phyloP scores from a whole-genome alignment of 345 rosid species.

The Rubroshorea leprosula region DNA sequence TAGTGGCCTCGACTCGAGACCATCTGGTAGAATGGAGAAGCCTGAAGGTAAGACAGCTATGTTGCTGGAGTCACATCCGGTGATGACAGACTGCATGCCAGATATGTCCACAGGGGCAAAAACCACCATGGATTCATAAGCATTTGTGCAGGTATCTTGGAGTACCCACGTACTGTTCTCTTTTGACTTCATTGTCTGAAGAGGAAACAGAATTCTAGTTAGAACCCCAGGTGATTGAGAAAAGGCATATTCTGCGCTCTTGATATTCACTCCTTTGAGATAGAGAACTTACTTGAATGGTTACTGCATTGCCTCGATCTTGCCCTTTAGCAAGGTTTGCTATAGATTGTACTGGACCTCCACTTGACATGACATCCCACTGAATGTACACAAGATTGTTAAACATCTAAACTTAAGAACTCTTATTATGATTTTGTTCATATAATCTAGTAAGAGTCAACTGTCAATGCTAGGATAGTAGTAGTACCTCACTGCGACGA shows the following conservation, averaged over 20 bases:
- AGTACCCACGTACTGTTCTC: slow-evolving; percentile 72
- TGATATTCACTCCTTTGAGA: too few species aligned
- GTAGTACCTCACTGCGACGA: slow-evolving; percentile 70
- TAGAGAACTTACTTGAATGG: slow-evolving; percentile 49
- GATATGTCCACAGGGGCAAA: slow-evolving; percentile 77
- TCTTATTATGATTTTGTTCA: background rate
- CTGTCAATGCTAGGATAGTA: too few species aligned
- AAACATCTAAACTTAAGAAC: background rate
- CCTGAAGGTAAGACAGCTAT: slow-evolving; percentile 80
- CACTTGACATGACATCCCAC: slow-evolving; percentile 89
- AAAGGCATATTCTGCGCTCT: background rate
- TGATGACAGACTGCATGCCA: slow-evolving; percentile 72
- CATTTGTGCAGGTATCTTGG: slow-evolving; percentile 82
- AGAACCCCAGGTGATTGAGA: background rate
- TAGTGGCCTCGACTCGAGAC: slow-evolving; percentile 76
- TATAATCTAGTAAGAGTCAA: too few species aligned
- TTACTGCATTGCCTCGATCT: slow-evolving; percentile 89
- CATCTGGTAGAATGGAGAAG: slow-evolving; percentile 88
- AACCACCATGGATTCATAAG: slow-evolving; percentile 79
- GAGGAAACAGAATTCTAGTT: background rate
- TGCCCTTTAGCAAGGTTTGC: slow-evolving; percentile 87
- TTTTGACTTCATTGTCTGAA: slow-evolving; percentile 69
- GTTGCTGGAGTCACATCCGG: slow-evolving; percentile 90
- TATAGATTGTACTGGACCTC: slow-evolving; percentile 59
- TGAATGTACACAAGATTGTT: slow-evolving; percentile 22